A percentile compares a stretch with the other conserved stretches of the same genome.
These are phyloP conservation scores for Hyphopichia burtonii DNA, from an alignment of 1,139 yeast species.

Conservation along the genomic window DNA sequence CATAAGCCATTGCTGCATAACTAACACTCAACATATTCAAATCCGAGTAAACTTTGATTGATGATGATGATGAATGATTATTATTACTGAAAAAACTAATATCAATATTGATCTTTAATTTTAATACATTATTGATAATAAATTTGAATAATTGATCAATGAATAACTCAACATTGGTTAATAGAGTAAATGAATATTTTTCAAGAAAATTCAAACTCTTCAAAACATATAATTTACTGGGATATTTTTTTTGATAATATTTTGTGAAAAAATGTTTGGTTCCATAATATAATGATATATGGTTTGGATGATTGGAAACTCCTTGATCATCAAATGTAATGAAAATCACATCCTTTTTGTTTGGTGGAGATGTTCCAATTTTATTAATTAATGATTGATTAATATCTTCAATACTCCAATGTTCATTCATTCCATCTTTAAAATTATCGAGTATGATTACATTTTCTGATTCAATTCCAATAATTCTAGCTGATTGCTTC, in stretches of 20 bases:
- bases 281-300: slow-evolving; percentile 64
- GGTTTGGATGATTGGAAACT: slow-evolving; percentile 85
- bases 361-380: not conserved
- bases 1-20: slow-evolving; percentile 76
- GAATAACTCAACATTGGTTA: slow-evolving; percentile 46
- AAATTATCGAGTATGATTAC: slow-evolving; percentile 51
- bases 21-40: slow-evolving; percentile 59
- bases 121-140: slow-evolving; percentile 31
- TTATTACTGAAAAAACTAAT: slow-evolving; percentile 37
- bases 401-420: slow-evolving; percentile 59
- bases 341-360: slow-evolving; percentile 33
- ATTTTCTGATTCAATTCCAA: slow-evolving; percentile 50
- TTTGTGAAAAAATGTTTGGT: slow-evolving; percentile 34
- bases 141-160: slow-evolving; percentile 32
- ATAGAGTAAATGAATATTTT: slow-evolving; percentile 52
- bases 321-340: slow-evolving; percentile 84
- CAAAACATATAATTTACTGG: slow-evolving; percentile 32
- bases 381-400: slow-evolving; percentile 24
- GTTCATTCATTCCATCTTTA: slow-evolving; percentile 70
- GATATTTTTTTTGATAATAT: slow-evolving; percentile 17
- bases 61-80: slow-evolving; percentile 19
- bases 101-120: slow-evolving; percentile 40
- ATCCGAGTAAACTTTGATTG: slow-evolving; percentile 49
- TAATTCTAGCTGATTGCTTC: slow-evolving; percentile 49
- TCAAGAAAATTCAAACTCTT: slow-evolving; percentile 46